Conservation (phyloP, 148 eudicot genomes). For the Silene conica region DNA sequence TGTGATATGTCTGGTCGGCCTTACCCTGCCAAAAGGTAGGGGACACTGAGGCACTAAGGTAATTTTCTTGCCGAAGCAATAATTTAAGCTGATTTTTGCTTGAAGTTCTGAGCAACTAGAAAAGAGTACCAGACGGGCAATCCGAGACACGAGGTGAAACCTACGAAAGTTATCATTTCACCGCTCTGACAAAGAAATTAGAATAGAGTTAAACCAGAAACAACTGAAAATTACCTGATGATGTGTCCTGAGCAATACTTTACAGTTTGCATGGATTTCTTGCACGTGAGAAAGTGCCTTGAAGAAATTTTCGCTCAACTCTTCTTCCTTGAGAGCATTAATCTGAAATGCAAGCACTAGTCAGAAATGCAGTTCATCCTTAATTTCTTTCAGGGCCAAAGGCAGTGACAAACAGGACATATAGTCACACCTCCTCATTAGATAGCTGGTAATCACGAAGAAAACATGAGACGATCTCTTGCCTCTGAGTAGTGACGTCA, state of each 20-base stretch:
- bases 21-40: too few species aligned
- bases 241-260: conserved; percentile 87
- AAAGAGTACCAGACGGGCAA: background rate
- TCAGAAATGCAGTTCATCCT: conserved; percentile 19
- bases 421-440: conserved; percentile 70
- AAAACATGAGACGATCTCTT: conserved; percentile 88
- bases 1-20: too few species aligned
- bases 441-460: conserved; percentile 97
- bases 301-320: conserved; percentile 79
- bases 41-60: too few species aligned
- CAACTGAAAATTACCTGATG: conserved; percentile 64
- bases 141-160: background rate
- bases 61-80: too few species aligned
- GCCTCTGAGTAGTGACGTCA: conserved; percentile 89
- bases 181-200: background rate
- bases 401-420: background rate
- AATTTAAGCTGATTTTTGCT: background rate
- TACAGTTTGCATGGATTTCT: conserved; percentile 96
- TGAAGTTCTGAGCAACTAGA: background rate
- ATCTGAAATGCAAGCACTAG: conserved; percentile 42
- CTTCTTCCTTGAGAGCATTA: conserved; percentile 92
- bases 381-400: background rate
- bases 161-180: background rate
- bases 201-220: background rate
- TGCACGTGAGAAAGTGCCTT: conserved; percentile 97